phyloP scores from a whole-genome alignment of 441 rosid genomes.

The Erodium trifolium region DNA sequence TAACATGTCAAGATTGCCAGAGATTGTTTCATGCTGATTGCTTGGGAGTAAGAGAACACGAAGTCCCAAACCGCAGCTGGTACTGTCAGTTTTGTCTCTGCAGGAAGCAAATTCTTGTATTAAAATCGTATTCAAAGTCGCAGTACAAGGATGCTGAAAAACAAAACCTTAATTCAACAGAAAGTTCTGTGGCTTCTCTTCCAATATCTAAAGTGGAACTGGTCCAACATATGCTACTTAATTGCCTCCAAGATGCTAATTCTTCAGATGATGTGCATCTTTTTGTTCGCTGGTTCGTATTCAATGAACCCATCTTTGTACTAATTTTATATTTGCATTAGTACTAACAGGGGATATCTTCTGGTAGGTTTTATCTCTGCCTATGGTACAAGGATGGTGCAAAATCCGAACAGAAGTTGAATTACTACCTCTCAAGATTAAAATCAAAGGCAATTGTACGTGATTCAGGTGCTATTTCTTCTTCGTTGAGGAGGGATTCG shows the following conservation, averaged over 20 bases:
- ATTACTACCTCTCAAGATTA: slow-evolving; percentile 66
- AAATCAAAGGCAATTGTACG: slow-evolving; percentile 82
- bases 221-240: slow-evolving; percentile 83
- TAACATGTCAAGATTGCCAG: slow-evolving; percentile 72
- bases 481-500: slow-evolving; percentile 59
- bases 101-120: slow-evolving; percentile 78
- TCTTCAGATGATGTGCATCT: slow-evolving; percentile 74
- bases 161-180: slow-evolving; percentile 20
- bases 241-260: slow-evolving; percentile 78
- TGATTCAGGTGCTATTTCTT: slow-evolving; percentile 54
- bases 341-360: slow-evolving; percentile 20
- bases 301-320: slow-evolving; percentile 14
- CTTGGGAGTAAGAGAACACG: slow-evolving; percentile 78
- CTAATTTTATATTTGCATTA: slow-evolving; percentile 21
- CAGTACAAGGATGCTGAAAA: slow-evolving; percentile 43
- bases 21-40: slow-evolving; percentile 84
- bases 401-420: slow-evolving; percentile 57
- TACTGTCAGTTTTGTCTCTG: slow-evolving; percentile 75
- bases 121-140: slow-evolving; percentile 66
- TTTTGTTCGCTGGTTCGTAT: slow-evolving; percentile 81
- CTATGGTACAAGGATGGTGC: slow-evolving; percentile 93
- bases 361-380: slow-evolving; percentile 77
- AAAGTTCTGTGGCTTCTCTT: slow-evolving; percentile 37
- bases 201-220: slow-evolving; percentile 57
- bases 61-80: slow-evolving; percentile 63